These are phyloP conservation scores for Trichosporon sp. DNA, from an alignment of 1,284 basidiomycete genomes.

Conservation along the genomic window DNA sequence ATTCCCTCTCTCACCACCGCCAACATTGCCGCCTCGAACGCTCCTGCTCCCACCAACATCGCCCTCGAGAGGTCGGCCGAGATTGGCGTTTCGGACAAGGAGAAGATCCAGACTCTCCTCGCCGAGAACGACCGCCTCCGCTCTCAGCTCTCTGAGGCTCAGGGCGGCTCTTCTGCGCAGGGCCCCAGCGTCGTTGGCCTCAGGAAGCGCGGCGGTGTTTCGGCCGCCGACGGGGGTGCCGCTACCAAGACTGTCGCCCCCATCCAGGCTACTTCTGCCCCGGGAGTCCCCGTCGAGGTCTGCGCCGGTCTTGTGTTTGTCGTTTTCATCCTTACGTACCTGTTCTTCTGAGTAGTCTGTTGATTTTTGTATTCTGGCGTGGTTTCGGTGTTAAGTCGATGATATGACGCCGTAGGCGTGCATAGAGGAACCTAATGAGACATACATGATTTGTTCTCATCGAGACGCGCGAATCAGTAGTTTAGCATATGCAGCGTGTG, in stretches of 20 bases:
- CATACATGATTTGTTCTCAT: conserved; percentile 1
- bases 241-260: conserved; percentile 23
- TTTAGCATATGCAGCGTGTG: background rate
- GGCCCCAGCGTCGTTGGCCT: conserved; percentile 41
- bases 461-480: background rate
- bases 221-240: conserved; percentile 18
- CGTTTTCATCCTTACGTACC: conserved; percentile 56
- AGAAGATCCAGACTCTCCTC: conserved; percentile 41
- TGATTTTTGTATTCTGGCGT: background rate
- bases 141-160: conserved; percentile 31
- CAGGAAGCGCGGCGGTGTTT: conserved; percentile 39
- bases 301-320: conserved; percentile 52
- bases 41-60: conserved; percentile 29
- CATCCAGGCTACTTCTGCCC: conserved; percentile 7
- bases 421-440: conserved; percentile 1
- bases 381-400: background rate
- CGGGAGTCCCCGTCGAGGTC: conserved; percentile 54
- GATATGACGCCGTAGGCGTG: background rate
- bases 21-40: conserved; percentile 23
- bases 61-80: conserved; percentile 38
- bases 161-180: too few species aligned
- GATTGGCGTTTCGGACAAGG: conserved; percentile 37
- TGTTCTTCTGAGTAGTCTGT: conserved; percentile 48
- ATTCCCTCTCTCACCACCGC: conserved; percentile 31
- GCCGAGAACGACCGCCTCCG: conserved; percentile 46